Evolutionary conservation across 108 stramenopile species (phyloP), one percentile per base, ranked within the genome.

Genomic region (Fistulifera pelliculosa): DNA sequence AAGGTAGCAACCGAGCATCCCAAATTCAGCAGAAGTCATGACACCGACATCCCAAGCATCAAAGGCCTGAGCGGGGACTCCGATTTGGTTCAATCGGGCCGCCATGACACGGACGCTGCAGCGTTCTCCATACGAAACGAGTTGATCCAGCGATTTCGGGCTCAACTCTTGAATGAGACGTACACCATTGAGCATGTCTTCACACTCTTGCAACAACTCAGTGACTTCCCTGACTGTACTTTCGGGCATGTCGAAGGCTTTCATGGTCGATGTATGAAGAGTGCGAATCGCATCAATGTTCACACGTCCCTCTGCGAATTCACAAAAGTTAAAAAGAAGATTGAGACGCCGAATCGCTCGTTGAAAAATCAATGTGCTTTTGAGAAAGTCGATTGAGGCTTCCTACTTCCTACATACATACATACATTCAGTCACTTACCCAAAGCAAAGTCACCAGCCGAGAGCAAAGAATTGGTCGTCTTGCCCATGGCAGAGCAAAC

Each of bases 401-500:
- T n/a, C n/a, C 10, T 41, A 14, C 14, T 13, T 41, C 40, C 10
- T 41, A 41, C 40, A 10, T 14, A 41, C 40, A 13, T 10, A 41
- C 40, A 41, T 13, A 41, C 40, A 41, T 13, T 13, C 14, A 14
- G 10, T 1, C 17, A 50, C 65, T 24, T 51, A 69, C 75, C 66
- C 27, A 96, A 62, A 0, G 97, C 97, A 58, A 90, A 87, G 52
- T 95, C 89, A 15, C 97, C 97, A 11, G 97, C 95, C 27, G 53
- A 58, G 17, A 96, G 62, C 15, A 98, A 57, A 16, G 83, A 69
- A 58, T 96, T 96, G 43, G 97, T 98, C 0, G 97, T 96, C 52
- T 96, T 98, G 16, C 97, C 97, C 97, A 98, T 98, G 61, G 97
- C 97, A 16, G 81, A 84, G 62, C 95, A 95, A 27, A 98, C 87